Percentiles rank a stretch among this genome's conserved stretches.
These are phyloP conservation scores for Xanthoconium stramineum DNA, from an alignment of 768 basidiomycete genomes.

Conservation along the genomic window DNA sequence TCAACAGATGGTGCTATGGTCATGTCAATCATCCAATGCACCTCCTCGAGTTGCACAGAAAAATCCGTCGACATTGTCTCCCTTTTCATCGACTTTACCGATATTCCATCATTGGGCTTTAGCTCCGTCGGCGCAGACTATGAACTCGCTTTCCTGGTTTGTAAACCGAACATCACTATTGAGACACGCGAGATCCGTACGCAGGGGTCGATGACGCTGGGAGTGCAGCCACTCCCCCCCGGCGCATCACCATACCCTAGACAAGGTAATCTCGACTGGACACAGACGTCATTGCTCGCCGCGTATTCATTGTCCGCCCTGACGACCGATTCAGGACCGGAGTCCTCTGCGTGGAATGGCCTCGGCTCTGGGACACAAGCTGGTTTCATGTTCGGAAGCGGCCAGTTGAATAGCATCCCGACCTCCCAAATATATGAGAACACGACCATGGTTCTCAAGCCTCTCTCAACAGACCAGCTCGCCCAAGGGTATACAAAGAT, in stretches of 20 bases:
- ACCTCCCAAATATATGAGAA: neutral
- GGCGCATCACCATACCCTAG: neutral
- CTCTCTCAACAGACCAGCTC: constrained; percentile 8
- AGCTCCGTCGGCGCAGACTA: constrained; percentile 14
- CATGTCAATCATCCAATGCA: constrained; percentile 15
- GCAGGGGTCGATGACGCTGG: constrained; percentile 9
- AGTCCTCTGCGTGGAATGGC: constrained; percentile 1
- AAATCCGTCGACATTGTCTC: constrained; percentile 7
- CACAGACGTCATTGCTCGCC: constrained; percentile 12
- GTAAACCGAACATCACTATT: constrained; percentile 22
- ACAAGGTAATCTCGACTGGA: constrained; percentile 17
- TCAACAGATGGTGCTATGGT: constrained; percentile 15
- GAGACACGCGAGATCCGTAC: constrained; percentile 23
- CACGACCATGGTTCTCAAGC: neutral
- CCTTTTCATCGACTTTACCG: constrained; percentile 12
- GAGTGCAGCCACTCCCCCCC: constrained; percentile 4
- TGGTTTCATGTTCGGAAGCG: constrained; percentile 7
- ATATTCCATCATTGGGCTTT: constrained; percentile 10
- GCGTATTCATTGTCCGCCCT: constrained; percentile 8
- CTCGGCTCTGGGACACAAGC: constrained; percentile 12
- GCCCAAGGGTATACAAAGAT: constrained; percentile 6
- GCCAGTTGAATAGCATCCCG: constrained; percentile 4
- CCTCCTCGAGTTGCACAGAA: constrained; percentile 8
- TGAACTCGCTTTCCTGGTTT: constrained; percentile 20
- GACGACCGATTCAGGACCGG: constrained; percentile 8